These are phyloP conservation scores for Mucor irregularis DNA, from an alignment of 371 early-diverging fungal species.

Conservation along the genomic window DNA sequence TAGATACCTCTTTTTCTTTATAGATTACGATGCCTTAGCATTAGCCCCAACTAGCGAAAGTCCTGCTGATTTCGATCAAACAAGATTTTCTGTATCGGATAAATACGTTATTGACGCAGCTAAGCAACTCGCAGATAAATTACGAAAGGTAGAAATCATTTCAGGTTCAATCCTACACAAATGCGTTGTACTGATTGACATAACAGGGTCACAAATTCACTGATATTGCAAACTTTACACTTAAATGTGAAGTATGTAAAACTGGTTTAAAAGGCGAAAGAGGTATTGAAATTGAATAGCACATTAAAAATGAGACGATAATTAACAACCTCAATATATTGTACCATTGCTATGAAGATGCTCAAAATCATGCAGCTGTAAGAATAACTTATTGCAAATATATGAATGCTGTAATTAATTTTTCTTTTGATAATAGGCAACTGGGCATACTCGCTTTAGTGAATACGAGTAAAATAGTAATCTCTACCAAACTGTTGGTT, in stretches of 20 bases:
- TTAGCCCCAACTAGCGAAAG: conserved; percentile 45
- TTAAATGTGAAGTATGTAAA: conserved; percentile 53
- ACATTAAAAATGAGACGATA: background rate
- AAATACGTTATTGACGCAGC: conserved; percentile 43
- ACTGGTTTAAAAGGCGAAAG: conserved; percentile 59
- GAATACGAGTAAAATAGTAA: conserved; percentile 29
- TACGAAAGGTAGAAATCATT: conserved; percentile 42
- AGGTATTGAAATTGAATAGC: conserved; percentile 28
- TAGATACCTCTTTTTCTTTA: background rate
- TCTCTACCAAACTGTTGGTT: too few relatives aligned
- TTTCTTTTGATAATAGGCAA: conserved; percentile 5
- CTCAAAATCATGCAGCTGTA: conserved; percentile 33
- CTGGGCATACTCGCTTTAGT: conserved; percentile 31
- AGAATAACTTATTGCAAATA: background rate
- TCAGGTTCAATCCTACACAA: background rate
- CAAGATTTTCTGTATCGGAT: conserved; percentile 40
- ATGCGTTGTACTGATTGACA: background rate
- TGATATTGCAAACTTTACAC: conserved; percentile 59
- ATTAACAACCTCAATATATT: background rate
- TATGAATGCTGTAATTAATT: background rate
- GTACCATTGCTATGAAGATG: conserved; percentile 19
- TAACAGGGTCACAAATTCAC: conserved; percentile 58
- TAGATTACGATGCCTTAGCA: conserved; percentile 65
- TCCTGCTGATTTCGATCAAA: conserved; percentile 58
- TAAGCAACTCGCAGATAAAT: conserved; percentile 33